Percentiles rank a stretch among this genome's conserved stretches.
phyloP scores from a whole-genome alignment of 192 early-diverging fungal genomes.

The Coemansia reversa region DNA sequence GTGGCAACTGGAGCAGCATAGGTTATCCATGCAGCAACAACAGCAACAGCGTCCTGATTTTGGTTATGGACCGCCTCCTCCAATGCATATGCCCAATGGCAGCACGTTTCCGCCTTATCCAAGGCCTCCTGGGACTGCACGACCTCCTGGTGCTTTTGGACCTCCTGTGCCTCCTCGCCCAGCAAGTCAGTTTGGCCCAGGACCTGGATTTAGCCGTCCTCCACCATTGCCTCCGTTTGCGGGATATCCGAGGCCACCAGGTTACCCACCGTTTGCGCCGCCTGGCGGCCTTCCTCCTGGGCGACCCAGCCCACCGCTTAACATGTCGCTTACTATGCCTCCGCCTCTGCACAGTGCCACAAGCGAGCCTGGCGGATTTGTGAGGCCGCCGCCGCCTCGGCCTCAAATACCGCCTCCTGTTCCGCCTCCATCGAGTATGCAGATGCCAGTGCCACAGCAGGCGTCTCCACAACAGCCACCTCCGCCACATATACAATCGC shows the following conservation, averaged over 20 bases:
- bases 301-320: not conserved
- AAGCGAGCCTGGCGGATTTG: too few relatives aligned
- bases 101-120: not conserved
- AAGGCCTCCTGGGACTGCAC: not conserved
- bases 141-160: not conserved
- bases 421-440: too few relatives aligned
- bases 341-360: not conserved
- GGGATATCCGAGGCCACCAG: slow-evolving; percentile 6
- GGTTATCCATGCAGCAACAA: slow-evolving; percentile 48
- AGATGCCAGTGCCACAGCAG: too few relatives aligned
- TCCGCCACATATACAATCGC: slow-evolving; percentile 4
- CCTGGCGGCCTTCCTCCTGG: not conserved
- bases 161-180: slow-evolving; percentile 10
- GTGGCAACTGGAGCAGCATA: slow-evolving; percentile 54
- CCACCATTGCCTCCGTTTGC: slow-evolving; percentile 7
- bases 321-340: not conserved
- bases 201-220: not conserved
- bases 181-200: not conserved
- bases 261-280: slow-evolving; percentile 1
- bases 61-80: not conserved
- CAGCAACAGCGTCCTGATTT: slow-evolving; percentile 31
- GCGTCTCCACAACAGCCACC: slow-evolving; percentile 1
- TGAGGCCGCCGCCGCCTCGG: too few relatives aligned
- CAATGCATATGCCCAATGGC: slow-evolving; percentile 3
- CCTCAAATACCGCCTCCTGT: too few relatives aligned